phyloP scores from a whole-genome alignment of 1,284 basidiomycete genomes.

The Boletus smithii region DNA sequence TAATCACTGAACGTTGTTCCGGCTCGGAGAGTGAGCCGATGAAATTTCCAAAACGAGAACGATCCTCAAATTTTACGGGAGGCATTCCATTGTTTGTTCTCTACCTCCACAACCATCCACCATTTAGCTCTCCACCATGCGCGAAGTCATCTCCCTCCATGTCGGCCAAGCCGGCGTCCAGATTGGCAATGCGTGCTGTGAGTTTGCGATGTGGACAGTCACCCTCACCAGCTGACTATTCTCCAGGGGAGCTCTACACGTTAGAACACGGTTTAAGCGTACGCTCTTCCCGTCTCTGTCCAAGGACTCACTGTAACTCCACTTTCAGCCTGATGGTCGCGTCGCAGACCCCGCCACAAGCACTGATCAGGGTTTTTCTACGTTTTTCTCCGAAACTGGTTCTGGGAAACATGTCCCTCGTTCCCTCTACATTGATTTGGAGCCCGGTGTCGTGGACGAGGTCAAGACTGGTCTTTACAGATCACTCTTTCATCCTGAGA shows the following conservation, averaged over 20 bases:
- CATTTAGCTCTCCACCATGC: slow-evolving; percentile 45
- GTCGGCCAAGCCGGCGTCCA: slow-evolving; percentile 95
- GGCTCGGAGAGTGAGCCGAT: slow-evolving; percentile 1
- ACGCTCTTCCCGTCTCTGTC: slow-evolving; percentile 24
- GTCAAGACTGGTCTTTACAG: slow-evolving; percentile 94
- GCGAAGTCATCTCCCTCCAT: slow-evolving; percentile 90
- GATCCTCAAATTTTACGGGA: slow-evolving; percentile 22
- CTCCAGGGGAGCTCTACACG: slow-evolving; percentile 76
- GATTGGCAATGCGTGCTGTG: slow-evolving; percentile 93
- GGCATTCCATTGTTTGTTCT: slow-evolving; percentile 6
- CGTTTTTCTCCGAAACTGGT: slow-evolving; percentile 91
- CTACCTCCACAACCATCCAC: slow-evolving; percentile 9
- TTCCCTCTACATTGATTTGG: slow-evolving; percentile 95
- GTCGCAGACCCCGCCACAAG: slow-evolving; percentile 69
- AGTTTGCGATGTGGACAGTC: slow-evolving; percentile 30
- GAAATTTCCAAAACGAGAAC: slow-evolving; percentile 29
- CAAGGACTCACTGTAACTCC: not conserved
- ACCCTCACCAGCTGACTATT: slow-evolving; percentile 1
- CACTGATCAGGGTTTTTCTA: slow-evolving; percentile 91
- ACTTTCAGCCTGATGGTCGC: slow-evolving; percentile 82
- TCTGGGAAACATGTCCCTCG: slow-evolving; percentile 97
- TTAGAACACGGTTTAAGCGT: slow-evolving; percentile 97
- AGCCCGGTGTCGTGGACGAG: slow-evolving; percentile 95
- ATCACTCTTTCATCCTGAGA: slow-evolving; percentile 98
- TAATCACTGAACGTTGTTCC: no score